phyloP scores from a whole-genome alignment of 371 early-diverging fungal species.

The Actinomortierella ambigua region DNA sequence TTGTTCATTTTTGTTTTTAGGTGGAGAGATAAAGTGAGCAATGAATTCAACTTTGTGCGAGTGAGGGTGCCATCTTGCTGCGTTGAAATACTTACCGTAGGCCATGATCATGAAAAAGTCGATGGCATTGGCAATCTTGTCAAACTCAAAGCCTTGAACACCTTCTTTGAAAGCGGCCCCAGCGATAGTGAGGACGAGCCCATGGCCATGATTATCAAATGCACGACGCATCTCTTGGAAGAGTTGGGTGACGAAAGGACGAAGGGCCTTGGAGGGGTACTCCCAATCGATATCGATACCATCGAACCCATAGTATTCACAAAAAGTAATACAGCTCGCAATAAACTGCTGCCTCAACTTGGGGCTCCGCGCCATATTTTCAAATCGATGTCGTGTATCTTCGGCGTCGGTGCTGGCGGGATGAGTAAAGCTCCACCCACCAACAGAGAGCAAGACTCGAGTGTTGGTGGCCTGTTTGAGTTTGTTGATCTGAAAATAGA shows the following conservation, averaged over 20 bases:
- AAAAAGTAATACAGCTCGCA: slow-evolving; percentile 25
- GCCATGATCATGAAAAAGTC: slow-evolving; percentile 77
- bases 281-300: slow-evolving; percentile 81
- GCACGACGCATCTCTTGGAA: slow-evolving; percentile 65
- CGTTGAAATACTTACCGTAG: slow-evolving; percentile 50
- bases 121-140: slow-evolving; percentile 55
- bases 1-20: too few relatives aligned
- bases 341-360: slow-evolving; percentile 15
- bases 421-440: slow-evolving; percentile 39
- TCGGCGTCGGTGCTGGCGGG: slow-evolving; percentile 3
- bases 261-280: slow-evolving; percentile 72
- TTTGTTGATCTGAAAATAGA: slow-evolving; percentile 25
- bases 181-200: slow-evolving; percentile 61
- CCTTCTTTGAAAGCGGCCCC: slow-evolving; percentile 62
- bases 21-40: background rate
- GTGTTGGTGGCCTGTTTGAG: slow-evolving; percentile 24
- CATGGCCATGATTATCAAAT: slow-evolving; percentile 57
- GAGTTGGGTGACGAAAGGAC: slow-evolving; percentile 45
- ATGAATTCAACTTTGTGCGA: background rate
- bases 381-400: slow-evolving; percentile 16
- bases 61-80: too few relatives aligned
- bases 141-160: slow-evolving; percentile 58
- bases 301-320: slow-evolving; percentile 32
- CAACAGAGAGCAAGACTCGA: slow-evolving; percentile 31
- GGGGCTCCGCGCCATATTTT: slow-evolving; percentile 11